Percentiles rank a stretch among this genome's conserved stretches.
phyloP scores from a whole-genome alignment of 2,329 filamentous ascomycete genomes.

The Akanthomyces muscarius region DNA sequence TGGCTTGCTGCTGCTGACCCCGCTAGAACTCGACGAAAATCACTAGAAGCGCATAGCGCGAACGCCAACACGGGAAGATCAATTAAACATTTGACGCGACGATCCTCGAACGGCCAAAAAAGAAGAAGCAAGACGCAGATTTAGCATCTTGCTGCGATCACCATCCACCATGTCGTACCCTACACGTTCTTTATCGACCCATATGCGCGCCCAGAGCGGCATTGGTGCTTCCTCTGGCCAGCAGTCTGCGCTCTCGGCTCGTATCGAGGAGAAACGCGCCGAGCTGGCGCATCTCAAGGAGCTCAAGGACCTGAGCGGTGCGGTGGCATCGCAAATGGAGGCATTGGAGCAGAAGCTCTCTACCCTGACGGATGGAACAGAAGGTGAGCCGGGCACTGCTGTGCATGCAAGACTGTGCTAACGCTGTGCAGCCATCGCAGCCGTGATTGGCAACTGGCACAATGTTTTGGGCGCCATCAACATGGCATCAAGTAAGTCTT shows the following conservation, averaged over 20 bases:
- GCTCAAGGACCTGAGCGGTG: constrained; percentile 72
- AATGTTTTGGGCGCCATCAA: constrained; percentile 80
- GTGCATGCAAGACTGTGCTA: constrained; percentile 21
- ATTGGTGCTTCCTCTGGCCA: constrained; percentile 50
- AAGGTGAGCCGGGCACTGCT: constrained; percentile 49
- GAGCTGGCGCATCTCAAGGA: constrained; percentile 77
- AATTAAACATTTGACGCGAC: constrained; percentile 10
- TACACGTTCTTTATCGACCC: constrained; percentile 56
- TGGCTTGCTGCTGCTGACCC: not conserved
- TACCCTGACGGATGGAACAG: constrained; percentile 76
- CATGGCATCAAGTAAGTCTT: constrained; percentile 72
- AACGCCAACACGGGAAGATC: not conserved
- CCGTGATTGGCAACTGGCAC: constrained; percentile 84
- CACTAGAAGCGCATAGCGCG: not conserved
- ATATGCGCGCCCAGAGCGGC: constrained; percentile 60
- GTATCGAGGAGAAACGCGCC: constrained; percentile 80
- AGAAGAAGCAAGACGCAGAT: not conserved
- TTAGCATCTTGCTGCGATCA: not conserved
- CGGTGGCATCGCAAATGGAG: constrained; percentile 78
- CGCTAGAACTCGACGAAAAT: not conserved
- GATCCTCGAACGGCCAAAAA: not conserved
- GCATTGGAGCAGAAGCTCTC: constrained; percentile 71
- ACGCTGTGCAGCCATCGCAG: constrained; percentile 64
- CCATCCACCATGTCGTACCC: constrained; percentile 50
- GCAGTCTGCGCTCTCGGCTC: constrained; percentile 65